phyloP scores from a whole-genome alignment of 1,139 yeast species.

The Geotrichum europaeum region DNA sequence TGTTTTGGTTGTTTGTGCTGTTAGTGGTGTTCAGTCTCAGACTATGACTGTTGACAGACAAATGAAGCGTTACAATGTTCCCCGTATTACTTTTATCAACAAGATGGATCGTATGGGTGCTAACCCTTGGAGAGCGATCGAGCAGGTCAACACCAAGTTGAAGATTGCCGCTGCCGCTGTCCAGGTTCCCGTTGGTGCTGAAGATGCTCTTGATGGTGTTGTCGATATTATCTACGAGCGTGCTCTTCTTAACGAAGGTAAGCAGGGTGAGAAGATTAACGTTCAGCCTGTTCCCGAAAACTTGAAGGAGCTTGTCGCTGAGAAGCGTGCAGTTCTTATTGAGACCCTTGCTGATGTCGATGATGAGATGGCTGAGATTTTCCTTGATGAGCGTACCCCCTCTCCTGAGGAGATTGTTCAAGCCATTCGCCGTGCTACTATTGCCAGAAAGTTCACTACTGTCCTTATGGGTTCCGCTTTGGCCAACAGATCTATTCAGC shows the following conservation, averaged over 20 bases:
- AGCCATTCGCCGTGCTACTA: constrained; percentile 94
- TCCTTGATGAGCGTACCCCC: constrained; percentile 85
- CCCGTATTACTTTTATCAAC: constrained; percentile 90
- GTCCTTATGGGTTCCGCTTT: constrained; percentile 97
- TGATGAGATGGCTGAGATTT: constrained; percentile 92
- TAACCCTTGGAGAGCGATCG: constrained; percentile 90
- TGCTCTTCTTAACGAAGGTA: constrained; percentile 83
- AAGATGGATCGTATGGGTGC: constrained; percentile 99
- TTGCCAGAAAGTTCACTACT: constrained; percentile 95
- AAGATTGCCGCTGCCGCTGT: constrained; percentile 95
- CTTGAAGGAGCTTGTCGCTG: constrained; percentile 67
- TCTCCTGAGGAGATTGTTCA: constrained; percentile 70
- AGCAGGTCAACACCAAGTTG: constrained; percentile 78
- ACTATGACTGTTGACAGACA: constrained; percentile 98
- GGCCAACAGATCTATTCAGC: constrained; percentile 92
- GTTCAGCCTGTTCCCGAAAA: constrained; percentile 68
- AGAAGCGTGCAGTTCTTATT: constrained; percentile 73
- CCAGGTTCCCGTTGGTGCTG: constrained; percentile 96
- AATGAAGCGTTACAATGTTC: constrained; percentile 97
- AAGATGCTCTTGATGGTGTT: constrained; percentile 75
- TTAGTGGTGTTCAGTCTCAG: constrained; percentile 96
- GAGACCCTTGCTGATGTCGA: constrained; percentile 97
- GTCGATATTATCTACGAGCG: constrained; percentile 86
- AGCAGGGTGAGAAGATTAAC: constrained; percentile 75
- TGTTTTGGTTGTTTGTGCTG: constrained; percentile 95